Evolutionary conservation across 176 grass and related monocot genomes (phyloP), one percentile per base, ranked within the genome.

Genomic region (Phragmites australis): DNA sequence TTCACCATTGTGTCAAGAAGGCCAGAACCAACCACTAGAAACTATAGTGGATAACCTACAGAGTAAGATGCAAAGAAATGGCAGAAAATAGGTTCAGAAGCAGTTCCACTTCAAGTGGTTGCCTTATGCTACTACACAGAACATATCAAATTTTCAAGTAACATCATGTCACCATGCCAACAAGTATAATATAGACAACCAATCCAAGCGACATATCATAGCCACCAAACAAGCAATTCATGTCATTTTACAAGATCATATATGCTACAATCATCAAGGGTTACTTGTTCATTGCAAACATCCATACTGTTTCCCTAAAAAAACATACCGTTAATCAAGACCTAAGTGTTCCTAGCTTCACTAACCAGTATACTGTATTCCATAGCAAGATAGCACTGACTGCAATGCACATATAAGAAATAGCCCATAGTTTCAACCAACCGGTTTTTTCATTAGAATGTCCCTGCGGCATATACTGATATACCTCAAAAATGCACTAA

Each of bases 1-100:
- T 99, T 99, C 79, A 99, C 96, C 92, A 95, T 99, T 85, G 89
- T 86, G 40, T 23, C 22, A 70, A 81, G 53, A 85, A 64, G 47
- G 46, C 72, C 37, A 85, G 8, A 65, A 74, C 29, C 57, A 25
- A 81, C 63, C 21, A 56, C 85, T 39, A 80, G 3, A 68, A 55
- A 71, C 41, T 77, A 65, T 19, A 71, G 37, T 56, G 50, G 64
- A 72, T 63, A 40, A 25, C 9, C 46, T 31, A 85, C 19, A 81
- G 18, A 41, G 4, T 41, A 58, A 71, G 37, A 70, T 89, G 65
- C 82, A 81, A 55, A 0, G 21, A 3, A 58, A 31, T n/a, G 71
- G 14, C 51, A 88, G 0, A 13, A 23, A 77, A 72, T 65, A n/a
- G n/a, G 29, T 66, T 77, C 26, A 71, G 47, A 26, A 47, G 3